Percentiles rank a stretch among this genome's conserved stretches.
Evolutionary conservation across 2,329 filamentous ascomycete genomes (phyloP).

Genomic region (Aspergillus ochraceus): DNA sequence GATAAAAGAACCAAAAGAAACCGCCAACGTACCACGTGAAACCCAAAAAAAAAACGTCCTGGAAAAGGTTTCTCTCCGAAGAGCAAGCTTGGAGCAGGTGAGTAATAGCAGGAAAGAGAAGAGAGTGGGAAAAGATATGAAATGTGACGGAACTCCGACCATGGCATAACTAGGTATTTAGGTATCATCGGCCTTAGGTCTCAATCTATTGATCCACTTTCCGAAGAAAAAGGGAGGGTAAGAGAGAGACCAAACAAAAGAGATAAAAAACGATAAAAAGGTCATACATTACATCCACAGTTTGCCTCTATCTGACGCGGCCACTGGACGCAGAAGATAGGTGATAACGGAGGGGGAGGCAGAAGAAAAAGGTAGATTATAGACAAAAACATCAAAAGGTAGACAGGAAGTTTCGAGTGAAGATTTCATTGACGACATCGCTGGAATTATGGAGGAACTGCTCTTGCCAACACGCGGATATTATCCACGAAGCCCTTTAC

Average conservation of each 20-base stretch:
- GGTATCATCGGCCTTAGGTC: neutral
- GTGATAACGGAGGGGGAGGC: neutral
- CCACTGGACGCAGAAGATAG: neutral
- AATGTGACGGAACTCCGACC: no score
- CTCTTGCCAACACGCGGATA: constrained; percentile 45
- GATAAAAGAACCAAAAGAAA: no score
- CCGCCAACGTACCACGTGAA: no score
- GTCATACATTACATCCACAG: neutral
- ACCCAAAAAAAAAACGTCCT: no score
- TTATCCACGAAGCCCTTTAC: constrained; percentile 53
- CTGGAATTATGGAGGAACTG: constrained; percentile 33
- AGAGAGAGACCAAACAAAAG: no score
- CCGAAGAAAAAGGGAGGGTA: no score
- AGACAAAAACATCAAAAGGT: constrained; percentile 3
- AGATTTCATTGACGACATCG: no score
- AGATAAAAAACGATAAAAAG: neutral
- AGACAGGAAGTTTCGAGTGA: neutral
- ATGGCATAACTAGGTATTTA: neutral
- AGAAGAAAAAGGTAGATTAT: neutral
- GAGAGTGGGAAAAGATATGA: no score
- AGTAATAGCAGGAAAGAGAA: no score
- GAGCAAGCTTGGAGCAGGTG: no score
- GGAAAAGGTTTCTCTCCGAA: no score
- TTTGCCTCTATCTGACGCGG: neutral
- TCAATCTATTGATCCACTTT: neutral